Base-by-base conservation (phyloP, 768 basidiomycete genomes). In the Leccinum truebloodii region DNA sequence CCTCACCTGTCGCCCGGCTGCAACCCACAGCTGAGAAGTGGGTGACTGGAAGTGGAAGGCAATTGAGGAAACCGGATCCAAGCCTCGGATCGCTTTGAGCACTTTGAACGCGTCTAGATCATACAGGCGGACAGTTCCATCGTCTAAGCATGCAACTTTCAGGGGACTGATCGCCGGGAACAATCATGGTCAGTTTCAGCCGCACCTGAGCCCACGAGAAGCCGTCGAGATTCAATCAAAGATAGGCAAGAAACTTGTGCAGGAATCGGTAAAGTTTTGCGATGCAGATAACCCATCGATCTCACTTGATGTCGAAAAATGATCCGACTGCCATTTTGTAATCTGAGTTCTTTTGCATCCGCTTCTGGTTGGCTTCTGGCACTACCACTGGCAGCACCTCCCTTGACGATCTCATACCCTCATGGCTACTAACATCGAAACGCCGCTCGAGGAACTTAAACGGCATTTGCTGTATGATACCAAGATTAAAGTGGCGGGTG, bases 401-500 rank as follows among this genome's bases (percentile, higher is more conserved):
- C 6, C 24, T 26, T 49, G 48, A n/a, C 7, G 26, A 24, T 41
- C 46, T 16, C 28, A 20, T 52, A 59, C 62, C 32, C 22, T 49
- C 58, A 69, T 69, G 69, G 35, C 39, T 22, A 7, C 44, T n/a
- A 4, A 52, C 9, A 54, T 44, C 44, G 78, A 75, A 41, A 81
- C n/a, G n/a, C n/a, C 84, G 35, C 62, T 87, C 2, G 73, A 84
- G 9, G 86, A 91, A 6, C 79, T 97, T 55, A 73, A 80, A 60
- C 39, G 67, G 5, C 69, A 86, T 14, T 77, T 96, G 55, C 59
- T 65, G 37, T 3, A 81, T 67, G 93, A 95, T 71, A 83, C 76
- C 70, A 97, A 96, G 76, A 86, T 98, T 68, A 96, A 97, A 77
- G 92, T 98, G 32, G 95, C 94, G 55, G 95, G 95, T 93, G 55